These are phyloP conservation scores for Hypoxylon rickii DNA, from an alignment of 495 filamentous ascomycete genomes.

Conservation along the genomic window DNA sequence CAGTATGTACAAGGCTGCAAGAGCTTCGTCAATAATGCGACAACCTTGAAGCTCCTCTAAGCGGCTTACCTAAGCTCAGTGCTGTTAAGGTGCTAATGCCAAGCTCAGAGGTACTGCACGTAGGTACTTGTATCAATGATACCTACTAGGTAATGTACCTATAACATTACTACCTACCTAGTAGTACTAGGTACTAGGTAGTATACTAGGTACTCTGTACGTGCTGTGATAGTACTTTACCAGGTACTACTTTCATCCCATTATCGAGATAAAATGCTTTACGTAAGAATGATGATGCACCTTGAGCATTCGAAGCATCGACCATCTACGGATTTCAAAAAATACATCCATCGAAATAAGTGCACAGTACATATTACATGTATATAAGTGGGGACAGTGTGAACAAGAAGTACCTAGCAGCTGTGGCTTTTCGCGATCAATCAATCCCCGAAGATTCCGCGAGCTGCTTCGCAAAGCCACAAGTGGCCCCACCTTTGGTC, in stretches of 20 bases:
- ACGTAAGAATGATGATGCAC: too few relatives aligned
- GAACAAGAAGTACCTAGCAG: not conserved
- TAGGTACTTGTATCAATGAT: not conserved
- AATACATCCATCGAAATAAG: too few relatives aligned
- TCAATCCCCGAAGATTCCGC: conserved; percentile 1
- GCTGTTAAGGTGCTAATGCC: too few relatives aligned
- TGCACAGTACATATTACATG: too few relatives aligned
- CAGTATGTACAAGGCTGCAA: conserved; percentile 37
- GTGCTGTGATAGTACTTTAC: too few relatives aligned
- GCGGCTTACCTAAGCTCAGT: conserved; percentile 17
- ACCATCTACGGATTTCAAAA: too few relatives aligned
- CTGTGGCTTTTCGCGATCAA: not conserved
- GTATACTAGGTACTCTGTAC: too few relatives aligned
- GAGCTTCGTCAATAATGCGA: conserved; percentile 38
- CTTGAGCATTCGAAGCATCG: too few relatives aligned
- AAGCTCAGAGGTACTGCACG: too few relatives aligned
- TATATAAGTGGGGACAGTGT: not conserved
- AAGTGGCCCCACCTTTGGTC: conserved; percentile 12
- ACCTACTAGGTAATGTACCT: not conserved
- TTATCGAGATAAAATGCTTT: too few relatives aligned
- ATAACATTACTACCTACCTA: not conserved
- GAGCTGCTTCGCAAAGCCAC: conserved; percentile 32
- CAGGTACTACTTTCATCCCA: too few relatives aligned
- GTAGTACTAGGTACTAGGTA: too few relatives aligned
- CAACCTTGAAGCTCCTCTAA: conserved; percentile 23